Conservation (phyloP, 78 protist genomes). For the Acrasis kona region DNA sequence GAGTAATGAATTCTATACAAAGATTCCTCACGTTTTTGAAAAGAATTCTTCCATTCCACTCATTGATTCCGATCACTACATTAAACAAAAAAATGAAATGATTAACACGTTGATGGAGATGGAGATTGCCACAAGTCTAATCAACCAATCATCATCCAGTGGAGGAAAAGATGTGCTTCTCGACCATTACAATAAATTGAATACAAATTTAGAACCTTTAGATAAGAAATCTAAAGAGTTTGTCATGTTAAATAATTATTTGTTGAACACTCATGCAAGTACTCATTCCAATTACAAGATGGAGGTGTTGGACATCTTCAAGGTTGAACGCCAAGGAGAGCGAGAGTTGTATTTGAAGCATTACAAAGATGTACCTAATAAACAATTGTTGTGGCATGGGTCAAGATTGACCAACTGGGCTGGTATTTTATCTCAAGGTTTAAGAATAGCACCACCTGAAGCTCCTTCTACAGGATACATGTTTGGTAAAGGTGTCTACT, state of each 20-base stretch:
- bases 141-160: conserved; percentile 14
- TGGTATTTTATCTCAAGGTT: conserved; percentile 69
- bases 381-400: conserved; percentile 73
- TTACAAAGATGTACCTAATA: conserved; percentile 26
- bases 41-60: conserved; percentile 13
- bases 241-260: neutral
- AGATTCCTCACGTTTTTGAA: conserved; percentile 42
- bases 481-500: conserved; percentile 62
- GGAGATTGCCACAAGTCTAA: conserved; percentile 47
- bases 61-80: conserved; percentile 8
- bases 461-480: conserved; percentile 73
- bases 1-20: conserved; percentile 48
- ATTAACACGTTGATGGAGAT: conserved; percentile 50
- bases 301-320: conserved; percentile 36
- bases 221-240: conserved; percentile 9
- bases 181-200: conserved; percentile 40
- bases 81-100: conserved; percentile 40
- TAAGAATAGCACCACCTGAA: conserved; percentile 79
- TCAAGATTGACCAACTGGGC: conserved; percentile 62
- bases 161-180: conserved; percentile 38
- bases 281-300: conserved; percentile 20
- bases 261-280: conserved; percentile 17
- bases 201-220: conserved; percentile 37
- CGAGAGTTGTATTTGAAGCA: conserved; percentile 22
- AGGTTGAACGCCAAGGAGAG: conserved; percentile 44